Base-by-base conservation (phyloP, 495 filamentous ascomycete genomes). In the Thozetella sp. region DNA sequence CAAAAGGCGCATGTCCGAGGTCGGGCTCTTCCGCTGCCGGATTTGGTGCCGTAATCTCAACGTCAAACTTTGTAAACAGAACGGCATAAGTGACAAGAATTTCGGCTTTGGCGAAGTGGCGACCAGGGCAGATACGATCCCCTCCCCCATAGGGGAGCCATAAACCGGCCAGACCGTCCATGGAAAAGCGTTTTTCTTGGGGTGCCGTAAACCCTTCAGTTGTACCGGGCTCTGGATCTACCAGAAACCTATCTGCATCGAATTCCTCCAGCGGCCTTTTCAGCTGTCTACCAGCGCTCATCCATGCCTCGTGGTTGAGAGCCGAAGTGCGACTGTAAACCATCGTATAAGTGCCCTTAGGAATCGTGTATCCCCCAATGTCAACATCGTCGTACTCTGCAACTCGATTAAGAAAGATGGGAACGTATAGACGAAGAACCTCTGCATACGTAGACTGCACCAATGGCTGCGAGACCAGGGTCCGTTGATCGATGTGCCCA, bases 141-240 rank as follows among this genome's bases (percentile, higher is more conserved):
- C 74, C 71, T 1, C 69, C 71, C 15, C 73, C 69, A 56, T 69
- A 76, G 12, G 75, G 74, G 22, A 73, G 57, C 59, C 62, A 78
- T 0, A 53, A 25, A 0, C 67, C 71, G 4, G 53, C 25, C 2
- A 73, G 51, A 4, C 65, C 67, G 1, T 73, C 70, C 3, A 61
- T 34, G 2, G 64, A 62, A 57, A 75, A 75, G 19, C 9, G 30
- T 37, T 37, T 6, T 6, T 17, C 30, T 55, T 48, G 4, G 63
- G 59, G 23, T 57, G 6, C 30, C 30, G 30, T 15, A 6, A 6
- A 6, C 6, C 30, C 6, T 37, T 6, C 26, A 25, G 23, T 15
- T 20, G 17, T 54, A 25, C 26, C 19, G n/a, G 9, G 30, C 25
- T 24, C 23, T 24, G 24, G 6, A 20, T 22, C 9, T n/a, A 51